Evolutionary conservation across 1,139 yeast genomes (phyloP), one percentile per base, ranked within the genome.

Genomic region (Yamadazyma membranifaciens): DNA sequence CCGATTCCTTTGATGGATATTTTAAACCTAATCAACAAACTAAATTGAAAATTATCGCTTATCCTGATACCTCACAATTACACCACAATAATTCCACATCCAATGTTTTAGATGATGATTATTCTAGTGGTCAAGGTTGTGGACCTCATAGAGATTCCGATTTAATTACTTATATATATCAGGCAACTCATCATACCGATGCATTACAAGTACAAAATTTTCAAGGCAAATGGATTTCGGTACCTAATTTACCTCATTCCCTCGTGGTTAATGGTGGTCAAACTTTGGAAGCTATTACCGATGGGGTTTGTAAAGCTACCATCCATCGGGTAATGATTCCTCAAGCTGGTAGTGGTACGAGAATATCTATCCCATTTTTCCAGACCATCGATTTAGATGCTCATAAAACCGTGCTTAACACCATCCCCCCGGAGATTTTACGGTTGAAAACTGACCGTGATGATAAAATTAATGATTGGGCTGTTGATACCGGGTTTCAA

Each of bases 81-180:
- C 6, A 5, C 2, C 27, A 28, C 10, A 10, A 43, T 0, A 39
- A 48, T 7, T 46, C 58, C 10, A 51, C 56, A 13, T 61, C 69
- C 17, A 56, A 51, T 9, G 67, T 66, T 0, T 49, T 63, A 30
- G 58, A 64, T 32, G 81, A 76, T 40, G 64, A 67, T 11, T 73
- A 74, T 33, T 48, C 65, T n/a, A 66, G 74, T 6, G 62, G 63
- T 20, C 87, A 81, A 55, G 87, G 88, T 2, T 81, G 78, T 28
- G 88, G 89, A 1, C 84, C 86, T 2, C 88, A 83, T 54, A 73
- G 86, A 48, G 88, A 82, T 51, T 76, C 82, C n/a, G 86, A 81
- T 45, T 67, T 81, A 49, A 53, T 81, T 34, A 81, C 87, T 0
- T 78, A 72, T 51, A 80, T 81, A 12, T 76, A 68, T 49, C 87